Base-by-base conservation (phyloP, 257 asterid species). In the Solanum rostratum region DNA sequence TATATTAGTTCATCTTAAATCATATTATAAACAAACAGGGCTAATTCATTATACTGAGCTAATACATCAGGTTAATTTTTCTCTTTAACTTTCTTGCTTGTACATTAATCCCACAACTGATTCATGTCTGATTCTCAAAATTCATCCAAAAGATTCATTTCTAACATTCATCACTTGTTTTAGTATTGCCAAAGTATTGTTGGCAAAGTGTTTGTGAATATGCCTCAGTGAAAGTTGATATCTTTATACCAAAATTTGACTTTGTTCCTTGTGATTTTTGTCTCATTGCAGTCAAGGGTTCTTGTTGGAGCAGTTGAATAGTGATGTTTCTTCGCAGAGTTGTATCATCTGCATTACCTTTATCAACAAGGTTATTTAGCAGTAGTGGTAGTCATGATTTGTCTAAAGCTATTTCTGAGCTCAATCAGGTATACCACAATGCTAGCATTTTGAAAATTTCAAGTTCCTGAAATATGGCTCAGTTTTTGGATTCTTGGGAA, bases 391-490 rank as follows among this genome's bases (percentile, higher is more conserved):
- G 69, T 84, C 74, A 82, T 90, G 96, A 93, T 89, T 12, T 93
- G 81, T 50, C 90, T 20, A 90, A 90, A 86, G 89, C 84, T 43
- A 91, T 95, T n/a, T 84, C 91, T 4, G 96, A 95, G 86, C 94
- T 94, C 89, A 93, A 95, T 88, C 92, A 94, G 98, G 98, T 94
- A 39, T 80, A 63, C 66, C 84, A 49, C 68, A 24, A 33, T 19
- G 20, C 57, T 52, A 52, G 20, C 57, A 52, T 15, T 52, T 41
- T 41, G 45, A 41, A 41, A 41, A 12, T 13, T 49, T 57, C 65
- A 57, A 10, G 65, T 57, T 3, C 15, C 29, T 27, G 10, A 57
- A 57, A 57, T 43, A 7, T 43, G 66, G 7, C 66, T 4, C 22
- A 59, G 30, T 59, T 10, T 59, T 59, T 59, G 66, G 30, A 59